Evolutionary conservation across 495 filamentous ascomycete genomes (phyloP).

Genomic region (Neurospora sp.): DNA sequence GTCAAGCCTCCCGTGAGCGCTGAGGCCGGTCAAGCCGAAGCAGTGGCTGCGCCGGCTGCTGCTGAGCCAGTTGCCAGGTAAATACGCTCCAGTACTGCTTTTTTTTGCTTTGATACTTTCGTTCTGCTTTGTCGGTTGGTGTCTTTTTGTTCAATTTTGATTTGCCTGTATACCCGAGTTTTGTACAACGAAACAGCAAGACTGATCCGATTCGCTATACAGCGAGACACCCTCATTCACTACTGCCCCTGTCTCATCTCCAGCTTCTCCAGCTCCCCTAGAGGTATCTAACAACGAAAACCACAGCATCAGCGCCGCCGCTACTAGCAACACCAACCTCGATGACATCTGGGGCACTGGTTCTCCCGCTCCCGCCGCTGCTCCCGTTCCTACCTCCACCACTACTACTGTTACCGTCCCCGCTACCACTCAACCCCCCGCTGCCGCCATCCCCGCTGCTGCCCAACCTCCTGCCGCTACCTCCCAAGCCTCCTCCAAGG

Average conservation of each 20-base stretch:
- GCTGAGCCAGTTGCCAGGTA: constrained; percentile 19
- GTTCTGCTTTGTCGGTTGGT: not conserved
- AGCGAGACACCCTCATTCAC: constrained; percentile 15
- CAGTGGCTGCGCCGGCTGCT: constrained; percentile 4
- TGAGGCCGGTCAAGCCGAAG: constrained; percentile 7
- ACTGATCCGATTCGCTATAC: not conserved
- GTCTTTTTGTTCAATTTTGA: not conserved
- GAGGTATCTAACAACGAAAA: constrained; percentile 5
- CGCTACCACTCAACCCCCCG: constrained; percentile 6
- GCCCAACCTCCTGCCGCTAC: constrained; percentile 10
- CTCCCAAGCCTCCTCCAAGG: constrained; percentile 21
- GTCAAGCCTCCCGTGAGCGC: constrained; percentile 19
- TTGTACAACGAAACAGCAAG: not conserved
- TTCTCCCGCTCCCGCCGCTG: constrained; percentile 2
- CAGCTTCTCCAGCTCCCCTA: constrained; percentile 11
- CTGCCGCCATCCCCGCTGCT: constrained; percentile 11
- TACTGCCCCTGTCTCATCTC: not conserved
- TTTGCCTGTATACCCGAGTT: constrained; percentile 1
- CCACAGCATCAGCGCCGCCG: constrained; percentile 8
- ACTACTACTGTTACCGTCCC: not conserved
- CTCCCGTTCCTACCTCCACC: not conserved
- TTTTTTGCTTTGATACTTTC: not conserved
- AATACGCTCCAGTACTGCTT: not conserved
- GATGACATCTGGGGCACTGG: constrained; percentile 25
- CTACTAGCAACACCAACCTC: not conserved